Evolutionary conservation across 2,329 filamentous ascomycete species (phyloP).

Genomic region (Talaromyces sp.): DNA sequence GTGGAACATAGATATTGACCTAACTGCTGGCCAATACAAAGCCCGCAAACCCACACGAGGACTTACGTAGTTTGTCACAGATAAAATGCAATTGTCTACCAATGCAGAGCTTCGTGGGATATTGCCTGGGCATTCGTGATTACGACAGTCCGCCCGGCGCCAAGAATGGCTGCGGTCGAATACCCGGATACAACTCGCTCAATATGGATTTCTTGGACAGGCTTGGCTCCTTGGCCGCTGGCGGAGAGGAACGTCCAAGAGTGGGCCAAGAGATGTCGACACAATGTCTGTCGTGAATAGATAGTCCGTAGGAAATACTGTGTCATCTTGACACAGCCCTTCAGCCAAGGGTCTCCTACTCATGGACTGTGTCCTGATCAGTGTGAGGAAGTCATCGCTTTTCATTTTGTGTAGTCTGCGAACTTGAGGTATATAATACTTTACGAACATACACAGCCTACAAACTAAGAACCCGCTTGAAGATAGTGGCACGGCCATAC

Average conservation of each 20-base stretch:
- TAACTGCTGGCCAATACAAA: neutral
- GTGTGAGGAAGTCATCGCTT: neutral
- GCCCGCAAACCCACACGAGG: neutral
- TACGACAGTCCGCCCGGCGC: conserved; percentile 7
- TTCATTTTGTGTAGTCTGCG: neutral
- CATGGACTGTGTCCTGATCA: neutral
- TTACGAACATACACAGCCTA: neutral
- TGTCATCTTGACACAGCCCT: neutral
- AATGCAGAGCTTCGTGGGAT: neutral
- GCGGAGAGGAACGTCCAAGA: conserved; percentile 14
- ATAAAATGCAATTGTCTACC: neutral
- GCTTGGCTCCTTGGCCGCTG: conserved; percentile 15
- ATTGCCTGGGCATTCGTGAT: neutral
- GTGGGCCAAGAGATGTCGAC: conserved; percentile 10
- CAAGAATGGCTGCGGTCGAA: conserved; percentile 5
- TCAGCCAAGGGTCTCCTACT: neutral
- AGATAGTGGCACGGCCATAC: neutral
- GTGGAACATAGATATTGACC: neutral
- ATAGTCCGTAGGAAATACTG: neutral
- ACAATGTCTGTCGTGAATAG: neutral
- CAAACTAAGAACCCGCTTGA: neutral
- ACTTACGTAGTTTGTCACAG: neutral
- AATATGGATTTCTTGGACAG: conserved; percentile 2
- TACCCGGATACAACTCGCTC: neutral
- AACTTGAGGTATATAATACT: neutral